These are phyloP conservation scores for Phytophthora aleatoria DNA, from an alignment of 352 stramenopile species.

Conservation along the genomic window DNA sequence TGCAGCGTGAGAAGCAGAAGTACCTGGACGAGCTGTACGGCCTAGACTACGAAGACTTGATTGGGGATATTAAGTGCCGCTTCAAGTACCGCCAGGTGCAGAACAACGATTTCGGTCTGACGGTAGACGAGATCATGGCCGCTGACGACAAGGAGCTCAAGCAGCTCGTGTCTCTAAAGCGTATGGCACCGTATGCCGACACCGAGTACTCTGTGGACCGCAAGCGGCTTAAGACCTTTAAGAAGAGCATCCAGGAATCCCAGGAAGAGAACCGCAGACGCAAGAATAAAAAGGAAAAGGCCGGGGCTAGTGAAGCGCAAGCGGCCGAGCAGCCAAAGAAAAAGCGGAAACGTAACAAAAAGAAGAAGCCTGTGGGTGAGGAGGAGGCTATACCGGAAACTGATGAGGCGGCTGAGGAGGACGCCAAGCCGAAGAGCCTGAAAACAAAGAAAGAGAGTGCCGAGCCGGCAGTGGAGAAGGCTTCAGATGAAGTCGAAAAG, in stretches of 20 bases:
- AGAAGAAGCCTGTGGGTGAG: slow-evolving; percentile 41
- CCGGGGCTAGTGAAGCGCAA: slow-evolving; percentile 17
- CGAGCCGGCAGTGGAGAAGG: slow-evolving; percentile 18
- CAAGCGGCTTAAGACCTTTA: slow-evolving; percentile 75
- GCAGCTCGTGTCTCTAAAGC: slow-evolving; percentile 97
- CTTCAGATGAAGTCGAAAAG: slow-evolving; percentile 22
- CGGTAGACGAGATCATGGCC: slow-evolving; percentile 97
- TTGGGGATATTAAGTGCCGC: slow-evolving; percentile 96
- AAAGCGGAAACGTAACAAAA: slow-evolving; percentile 79
- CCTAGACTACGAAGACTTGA: slow-evolving; percentile 99
- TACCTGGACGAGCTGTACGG: slow-evolving; percentile 97
- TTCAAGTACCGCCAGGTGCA: slow-evolving; percentile 98
- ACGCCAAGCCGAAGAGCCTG: slow-evolving; percentile 48
- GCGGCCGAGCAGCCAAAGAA: slow-evolving; percentile 46
- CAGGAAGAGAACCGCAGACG: slow-evolving; percentile 41
- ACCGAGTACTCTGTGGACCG: slow-evolving; percentile 75
- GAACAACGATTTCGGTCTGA: slow-evolving; percentile 96
- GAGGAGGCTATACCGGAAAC: slow-evolving; percentile 27
- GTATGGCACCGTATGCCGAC: slow-evolving; percentile 95
- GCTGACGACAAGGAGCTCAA: slow-evolving; percentile 97
- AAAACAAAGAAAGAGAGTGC: slow-evolving; percentile 25
- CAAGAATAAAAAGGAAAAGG: slow-evolving; percentile 38
- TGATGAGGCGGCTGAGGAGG: slow-evolving; percentile 14
- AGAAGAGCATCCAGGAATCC: slow-evolving; percentile 61
- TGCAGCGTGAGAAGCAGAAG: slow-evolving; percentile 88